Evolutionary conservation across 2,329 filamentous ascomycete genomes (phyloP).

Genomic region (Trichoderma harzianum): DNA sequence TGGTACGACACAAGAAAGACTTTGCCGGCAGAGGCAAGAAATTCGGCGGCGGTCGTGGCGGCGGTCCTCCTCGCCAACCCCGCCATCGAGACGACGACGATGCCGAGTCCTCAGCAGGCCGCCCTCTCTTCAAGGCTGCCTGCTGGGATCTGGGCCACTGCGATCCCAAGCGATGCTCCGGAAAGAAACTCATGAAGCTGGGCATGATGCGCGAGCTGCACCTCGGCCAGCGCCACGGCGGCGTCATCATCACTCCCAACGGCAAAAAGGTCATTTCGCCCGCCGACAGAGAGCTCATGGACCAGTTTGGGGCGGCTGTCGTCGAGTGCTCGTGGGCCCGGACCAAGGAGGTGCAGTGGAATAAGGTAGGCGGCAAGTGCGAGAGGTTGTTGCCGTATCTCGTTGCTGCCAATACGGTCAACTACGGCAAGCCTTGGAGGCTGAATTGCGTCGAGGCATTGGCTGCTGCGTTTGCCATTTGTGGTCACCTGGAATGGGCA

Average conservation of each 20-base stretch:
- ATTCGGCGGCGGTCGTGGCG: slow-evolving; percentile 54
- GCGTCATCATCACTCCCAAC: slow-evolving; percentile 93
- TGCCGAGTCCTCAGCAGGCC: slow-evolving; percentile 31
- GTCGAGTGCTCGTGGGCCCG: slow-evolving; percentile 97
- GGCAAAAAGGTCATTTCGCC: slow-evolving; percentile 81
- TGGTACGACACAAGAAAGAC: slow-evolving; percentile 98
- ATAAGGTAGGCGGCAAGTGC: slow-evolving; percentile 87
- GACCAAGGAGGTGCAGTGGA: slow-evolving; percentile 86
- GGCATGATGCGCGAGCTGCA: slow-evolving; percentile 92
- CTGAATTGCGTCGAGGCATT: slow-evolving; percentile 95
- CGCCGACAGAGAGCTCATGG: slow-evolving; percentile 75
- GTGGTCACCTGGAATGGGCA: slow-evolving; percentile 88
- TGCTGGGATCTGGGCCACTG: slow-evolving; percentile 99
- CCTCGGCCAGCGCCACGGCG: slow-evolving; percentile 85
- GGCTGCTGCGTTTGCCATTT: slow-evolving; percentile 89
- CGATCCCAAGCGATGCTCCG: slow-evolving; percentile 93
- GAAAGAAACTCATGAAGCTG: slow-evolving; percentile 88
- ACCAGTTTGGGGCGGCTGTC: slow-evolving; percentile 87
- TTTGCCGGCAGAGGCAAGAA: slow-evolving; percentile 70
- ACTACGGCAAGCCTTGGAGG: slow-evolving; percentile 94
- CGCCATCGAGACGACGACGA: slow-evolving; percentile 45
- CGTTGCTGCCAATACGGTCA: slow-evolving; percentile 93
- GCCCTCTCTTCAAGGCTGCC: slow-evolving; percentile 76
- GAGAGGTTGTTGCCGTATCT: slow-evolving; percentile 89
- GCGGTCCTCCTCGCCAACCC: slow-evolving; percentile 47